Evolutionary conservation across 768 basidiomycete species (phyloP).

Genomic region (Sistotremastrum niveocremeum): DNA sequence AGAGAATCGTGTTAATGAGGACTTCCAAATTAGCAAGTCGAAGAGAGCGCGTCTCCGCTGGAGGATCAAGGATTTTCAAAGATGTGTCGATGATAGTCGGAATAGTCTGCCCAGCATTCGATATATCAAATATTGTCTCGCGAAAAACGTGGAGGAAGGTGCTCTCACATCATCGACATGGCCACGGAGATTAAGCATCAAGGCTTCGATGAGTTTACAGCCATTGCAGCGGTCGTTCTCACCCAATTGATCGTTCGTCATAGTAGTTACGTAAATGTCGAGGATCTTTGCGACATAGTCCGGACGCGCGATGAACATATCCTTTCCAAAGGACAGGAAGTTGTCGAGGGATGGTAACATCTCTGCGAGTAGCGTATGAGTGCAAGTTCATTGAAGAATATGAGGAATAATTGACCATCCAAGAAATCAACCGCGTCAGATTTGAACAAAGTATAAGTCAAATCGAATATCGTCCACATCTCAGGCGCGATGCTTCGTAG

Average conservation of each 20-base stretch:
- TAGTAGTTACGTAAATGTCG: conserved; percentile 69
- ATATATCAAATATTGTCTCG: background rate
- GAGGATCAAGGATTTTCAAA: conserved; percentile 38
- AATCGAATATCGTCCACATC: conserved; percentile 83
- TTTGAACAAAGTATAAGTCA: conserved; percentile 75
- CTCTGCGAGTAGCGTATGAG: conserved; percentile 26
- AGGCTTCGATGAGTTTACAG: conserved; percentile 72
- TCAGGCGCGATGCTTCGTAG: conserved; percentile 57
- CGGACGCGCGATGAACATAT: conserved; percentile 53
- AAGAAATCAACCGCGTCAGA: conserved; percentile 75
- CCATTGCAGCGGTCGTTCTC: conserved; percentile 77
- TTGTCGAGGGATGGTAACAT: conserved; percentile 85
- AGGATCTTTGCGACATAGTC: conserved; percentile 72
- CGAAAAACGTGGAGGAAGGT: background rate
- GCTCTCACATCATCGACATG: conserved; percentile 59
- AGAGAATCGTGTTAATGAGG: conserved; percentile 68
- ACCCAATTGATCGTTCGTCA: conserved; percentile 58
- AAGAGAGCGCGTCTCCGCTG: conserved; percentile 47
- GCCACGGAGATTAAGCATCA: conserved; percentile 69
- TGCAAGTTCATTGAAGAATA: conserved; percentile 11
- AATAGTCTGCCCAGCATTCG: conserved; percentile 32
- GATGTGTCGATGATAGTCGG: conserved; percentile 52
- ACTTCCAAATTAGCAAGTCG: conserved; percentile 73
- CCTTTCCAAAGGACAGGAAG: conserved; percentile 73
- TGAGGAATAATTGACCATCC: conserved; percentile 39